phyloP scores from a whole-genome alignment of 1,139 yeast genomes.

The Yamadazyma buinensis region DNA sequence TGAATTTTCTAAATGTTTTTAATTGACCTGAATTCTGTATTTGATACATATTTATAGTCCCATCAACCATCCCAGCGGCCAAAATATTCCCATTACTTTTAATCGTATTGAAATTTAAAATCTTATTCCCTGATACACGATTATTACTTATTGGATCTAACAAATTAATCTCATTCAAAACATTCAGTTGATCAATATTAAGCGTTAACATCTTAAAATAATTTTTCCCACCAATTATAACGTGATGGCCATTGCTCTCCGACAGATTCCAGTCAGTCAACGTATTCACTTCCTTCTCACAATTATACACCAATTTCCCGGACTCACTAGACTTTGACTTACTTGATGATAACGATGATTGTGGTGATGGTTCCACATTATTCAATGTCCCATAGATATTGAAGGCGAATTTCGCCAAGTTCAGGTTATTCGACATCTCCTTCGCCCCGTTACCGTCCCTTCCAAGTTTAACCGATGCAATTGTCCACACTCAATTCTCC shows the following conservation, averaged over 20 bases:
- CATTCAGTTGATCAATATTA: slow-evolving; percentile 33
- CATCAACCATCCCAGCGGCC: slow-evolving; percentile 44
- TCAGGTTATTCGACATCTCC: slow-evolving; percentile 16
- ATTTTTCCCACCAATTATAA: slow-evolving; percentile 60
- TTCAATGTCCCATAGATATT: slow-evolving; percentile 30
- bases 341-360: slow-evolving; percentile 20
- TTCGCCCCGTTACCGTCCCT: too few species aligned
- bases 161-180: slow-evolving; percentile 40
- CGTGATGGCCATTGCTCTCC: slow-evolving; percentile 29
- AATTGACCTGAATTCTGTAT: slow-evolving; percentile 34
- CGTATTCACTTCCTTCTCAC: slow-evolving; percentile 27
- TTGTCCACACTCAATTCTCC: too few species aligned
- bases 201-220: slow-evolving; percentile 48
- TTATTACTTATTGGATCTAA: slow-evolving; percentile 42
- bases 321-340: slow-evolving; percentile 12
- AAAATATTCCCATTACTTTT: slow-evolving; percentile 32
- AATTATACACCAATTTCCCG: slow-evolving; percentile 20
- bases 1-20: slow-evolving; percentile 42
- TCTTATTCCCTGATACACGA: slow-evolving; percentile 25
- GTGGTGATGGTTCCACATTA: slow-evolving; percentile 8
- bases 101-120: slow-evolving; percentile 40
- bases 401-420: slow-evolving; percentile 32
- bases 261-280: slow-evolving; percentile 23
- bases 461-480: too few species aligned
- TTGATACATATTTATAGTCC: slow-evolving; percentile 32